Base-by-base conservation (phyloP, 2,329 filamentous ascomycete species). In the Cryphonectria naterciae region DNA sequence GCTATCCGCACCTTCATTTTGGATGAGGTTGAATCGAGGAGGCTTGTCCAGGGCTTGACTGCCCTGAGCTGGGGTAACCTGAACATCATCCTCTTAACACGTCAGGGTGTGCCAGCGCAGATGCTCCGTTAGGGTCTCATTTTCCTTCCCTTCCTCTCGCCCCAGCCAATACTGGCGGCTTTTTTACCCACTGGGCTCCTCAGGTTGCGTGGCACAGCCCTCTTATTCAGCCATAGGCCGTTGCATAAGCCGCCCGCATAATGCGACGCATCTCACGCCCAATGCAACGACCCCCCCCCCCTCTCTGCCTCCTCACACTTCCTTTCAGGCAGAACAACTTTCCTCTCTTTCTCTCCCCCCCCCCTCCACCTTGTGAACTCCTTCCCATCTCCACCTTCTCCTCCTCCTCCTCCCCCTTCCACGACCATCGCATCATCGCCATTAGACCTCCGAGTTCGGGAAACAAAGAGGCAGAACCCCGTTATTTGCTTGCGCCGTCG, bases 261-360 rank as follows among this genome's bases (percentile, higher is more conserved):
- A 58, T 58, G 54, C 15, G 54, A 58, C 54, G 35, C 54, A 58
- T 58, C 54, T 32, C 54, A 58, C 52, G 15, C 52, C 52, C 52
- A 56, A 6, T 25, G 25, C 11, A 49, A 13, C 41, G 4, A 39
- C 43, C 43, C 17, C 19, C 43, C 43, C 8, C 43, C 43, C 17
- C 19, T 19, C 43, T 22, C 43, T 19, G 7, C 6, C 54, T 35
- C 54, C 54, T 49, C 28, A 58, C 54, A 58, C 54, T 58, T 58
- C 54, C 54, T 35, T 56, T 17, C 25, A 58, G 54, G 54, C 54
- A 35, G 54, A 58, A 58, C 54, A 32, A 19, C 54, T 58, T 19
- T 32, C 28, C 13, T 58, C 54, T 35, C 54, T 8, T 15, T 19
- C 25, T 25, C 28, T 17, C 52, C 10, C n/a, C 3, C 3, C 52